These are phyloP conservation scores for Pleurotus platypus DNA, from an alignment of 768 basidiomycete species.

Conservation along the genomic window DNA sequence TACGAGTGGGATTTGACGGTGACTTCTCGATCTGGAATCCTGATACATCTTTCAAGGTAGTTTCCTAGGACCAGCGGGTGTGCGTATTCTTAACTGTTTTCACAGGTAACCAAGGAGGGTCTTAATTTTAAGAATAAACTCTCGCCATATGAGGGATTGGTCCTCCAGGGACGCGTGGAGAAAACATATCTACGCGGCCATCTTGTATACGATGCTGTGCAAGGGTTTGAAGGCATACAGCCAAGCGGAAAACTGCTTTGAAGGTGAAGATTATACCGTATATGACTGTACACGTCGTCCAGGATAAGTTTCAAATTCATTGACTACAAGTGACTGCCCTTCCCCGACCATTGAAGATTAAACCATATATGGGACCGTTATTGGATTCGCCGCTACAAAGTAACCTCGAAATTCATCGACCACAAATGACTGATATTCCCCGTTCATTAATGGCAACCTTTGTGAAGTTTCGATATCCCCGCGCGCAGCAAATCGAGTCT, in stretches of 20 bases:
- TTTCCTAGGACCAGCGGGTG: constrained; percentile 25
- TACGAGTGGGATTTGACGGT: constrained; percentile 75
- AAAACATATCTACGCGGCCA: constrained; percentile 78
- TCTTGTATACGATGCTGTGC: constrained; percentile 52
- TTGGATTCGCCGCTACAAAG: too few species aligned
- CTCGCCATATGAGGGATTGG: constrained; percentile 81
- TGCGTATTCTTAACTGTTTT: not conserved
- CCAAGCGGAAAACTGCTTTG: not conserved
- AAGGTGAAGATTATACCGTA: not conserved
- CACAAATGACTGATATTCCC: too few species aligned
- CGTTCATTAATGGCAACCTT: too few species aligned
- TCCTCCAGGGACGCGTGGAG: constrained; percentile 66
- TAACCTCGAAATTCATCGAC: too few species aligned
- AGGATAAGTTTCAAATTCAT: too few species aligned
- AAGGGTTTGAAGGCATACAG: constrained; percentile 28
- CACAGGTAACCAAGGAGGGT: constrained; percentile 66
- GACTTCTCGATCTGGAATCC: constrained; percentile 89
- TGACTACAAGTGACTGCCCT: not conserved
- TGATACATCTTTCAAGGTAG: constrained; percentile 41
- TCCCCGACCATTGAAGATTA: too few species aligned
- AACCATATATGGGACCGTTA: too few species aligned
- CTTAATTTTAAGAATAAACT: constrained; percentile 93
- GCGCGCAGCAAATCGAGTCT: too few species aligned
- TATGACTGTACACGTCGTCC: not conserved
- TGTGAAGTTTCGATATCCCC: too few species aligned